Evolutionary conservation across 305 asterid species (phyloP).

Genomic region (Plantago rigida): DNA sequence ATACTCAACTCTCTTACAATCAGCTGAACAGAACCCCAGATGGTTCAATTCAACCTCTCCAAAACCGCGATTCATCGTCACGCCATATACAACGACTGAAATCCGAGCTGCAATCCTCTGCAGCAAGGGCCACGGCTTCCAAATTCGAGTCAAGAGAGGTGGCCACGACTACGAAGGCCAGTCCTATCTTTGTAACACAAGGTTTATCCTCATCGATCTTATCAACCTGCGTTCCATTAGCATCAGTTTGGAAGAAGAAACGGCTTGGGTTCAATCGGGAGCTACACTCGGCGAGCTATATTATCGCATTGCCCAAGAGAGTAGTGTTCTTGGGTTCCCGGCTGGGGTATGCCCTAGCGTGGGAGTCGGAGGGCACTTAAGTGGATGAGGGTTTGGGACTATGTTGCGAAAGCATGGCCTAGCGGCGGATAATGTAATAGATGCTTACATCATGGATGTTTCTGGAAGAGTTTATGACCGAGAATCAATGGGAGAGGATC

Average conservation of each 20-base stretch:
- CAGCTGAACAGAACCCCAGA: slow-evolving; percentile 37
- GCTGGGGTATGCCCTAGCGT: slow-evolving; percentile 38
- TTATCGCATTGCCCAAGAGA: slow-evolving; percentile 26
- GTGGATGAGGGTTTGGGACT: slow-evolving; percentile 39
- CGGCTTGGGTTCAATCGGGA: slow-evolving; percentile 38
- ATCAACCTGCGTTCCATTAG: slow-evolving; percentile 28
- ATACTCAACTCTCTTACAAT: slow-evolving; percentile 29
- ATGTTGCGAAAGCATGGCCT: slow-evolving; percentile 33
- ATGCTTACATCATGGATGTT: slow-evolving; percentile 30
- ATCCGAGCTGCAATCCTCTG: slow-evolving; percentile 31
- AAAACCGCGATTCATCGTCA: slow-evolving; percentile 29
- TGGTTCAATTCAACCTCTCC: slow-evolving; percentile 31
- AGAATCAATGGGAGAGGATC: slow-evolving; percentile 33
- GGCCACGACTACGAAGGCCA: slow-evolving; percentile 39
- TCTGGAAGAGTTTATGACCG: slow-evolving; percentile 28
- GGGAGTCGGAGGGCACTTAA: slow-evolving; percentile 39
- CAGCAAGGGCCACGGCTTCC: slow-evolving; percentile 22
- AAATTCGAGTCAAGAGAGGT: slow-evolving; percentile 33
- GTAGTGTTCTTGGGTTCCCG: slow-evolving; percentile 29
- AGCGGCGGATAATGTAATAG: slow-evolving; percentile 33
- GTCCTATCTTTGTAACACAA: slow-evolving; percentile 25
- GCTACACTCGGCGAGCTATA: slow-evolving; percentile 39
- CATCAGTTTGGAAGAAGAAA: slow-evolving; percentile 27
- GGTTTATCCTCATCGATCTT: slow-evolving; percentile 32
- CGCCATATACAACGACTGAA: slow-evolving; percentile 26